Conservation (phyloP, 305 asterid species). For the Andrographis paniculata region DNA sequence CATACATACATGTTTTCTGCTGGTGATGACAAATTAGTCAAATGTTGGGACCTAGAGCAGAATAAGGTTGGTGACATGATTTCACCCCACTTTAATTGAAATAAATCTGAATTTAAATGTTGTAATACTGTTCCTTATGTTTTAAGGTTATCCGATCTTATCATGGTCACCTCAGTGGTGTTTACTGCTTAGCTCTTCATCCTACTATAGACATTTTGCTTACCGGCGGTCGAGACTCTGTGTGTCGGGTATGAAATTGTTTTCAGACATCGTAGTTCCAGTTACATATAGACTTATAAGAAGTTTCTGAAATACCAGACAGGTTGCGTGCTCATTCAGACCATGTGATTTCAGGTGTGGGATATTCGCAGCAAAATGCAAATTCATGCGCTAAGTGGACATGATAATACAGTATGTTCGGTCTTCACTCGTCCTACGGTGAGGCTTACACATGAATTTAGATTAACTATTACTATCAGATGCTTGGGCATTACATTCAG, state of each 20-base stretch:
- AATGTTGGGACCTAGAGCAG: slow-evolving; percentile 99
- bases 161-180: slow-evolving; percentile 98
- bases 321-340: slow-evolving; percentile 14
- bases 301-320: slow-evolving; percentile 8
- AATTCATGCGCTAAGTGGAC: slow-evolving; percentile 86
- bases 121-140: slow-evolving; percentile 11
- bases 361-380: slow-evolving; percentile 95
- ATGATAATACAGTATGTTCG: slow-evolving; percentile 96
- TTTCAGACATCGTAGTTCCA: background rate
- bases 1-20: slow-evolving; percentile 99
- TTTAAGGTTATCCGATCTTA: slow-evolving; percentile 60
- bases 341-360: slow-evolving; percentile 60
- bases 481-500: background rate
- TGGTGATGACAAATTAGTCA: slow-evolving; percentile 95
- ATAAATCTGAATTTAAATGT: slow-evolving; percentile 12
- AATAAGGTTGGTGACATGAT: slow-evolving; percentile 56
- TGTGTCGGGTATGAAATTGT: slow-evolving; percentile 64
- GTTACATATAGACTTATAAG: slow-evolving; percentile 1
- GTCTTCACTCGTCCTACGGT: slow-evolving; percentile 89
- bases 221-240: slow-evolving; percentile 99
- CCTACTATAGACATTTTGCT: slow-evolving; percentile 82
- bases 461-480: background rate
- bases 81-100: slow-evolving; percentile 7
- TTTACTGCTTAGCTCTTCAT: slow-evolving; percentile 92
- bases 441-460: slow-evolving; percentile 20